Evolutionary conservation across 1,284 basidiomycete genomes (phyloP), one percentile per base, ranked within the genome.

Genomic region (Marasmius oreades): DNA sequence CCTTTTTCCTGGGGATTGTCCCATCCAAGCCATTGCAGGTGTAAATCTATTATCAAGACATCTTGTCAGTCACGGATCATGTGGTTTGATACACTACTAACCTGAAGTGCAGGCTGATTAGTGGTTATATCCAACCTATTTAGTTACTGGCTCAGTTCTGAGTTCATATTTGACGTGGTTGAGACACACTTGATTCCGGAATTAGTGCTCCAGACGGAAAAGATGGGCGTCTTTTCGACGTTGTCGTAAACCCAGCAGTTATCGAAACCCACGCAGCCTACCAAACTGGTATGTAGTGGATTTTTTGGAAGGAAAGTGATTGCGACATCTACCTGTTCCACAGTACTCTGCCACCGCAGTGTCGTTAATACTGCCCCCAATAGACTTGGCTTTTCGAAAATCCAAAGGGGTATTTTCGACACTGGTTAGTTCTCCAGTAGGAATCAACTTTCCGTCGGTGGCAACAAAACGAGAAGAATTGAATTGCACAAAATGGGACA

Each of bases 201-300:
- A 54, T 73, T 73, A 6, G 66, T 64, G 58, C 74, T 78, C 73
- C 74, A 77, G 3, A 79, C 59, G 2, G 73, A 75, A 54, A 78
- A 70, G 26, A 66, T 70, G 3, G 73, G 70, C 33, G 70, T 66
- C 3, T 59, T 61, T 12, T 33, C 47, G 39, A 68, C 46, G 37
- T 68, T 62, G 8, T 70, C 59, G 57, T 77, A 78, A 23, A 80
- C 64, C 75, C 75, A 79, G 55, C 70, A 72, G 55, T 77, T 78
- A 60, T 80, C 78, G 55, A 75, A 77, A 0, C 77, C 77, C 16
- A 71, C 67, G 52, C 76, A 77, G 46, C 69, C 76, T 76, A 54
- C 5, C n/a, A 55, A 39, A n/a, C 31, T n/a, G n/a, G 12, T 37
- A 24, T 22, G n/a, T 16, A 51, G 18, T 45, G n/a, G 44, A 31